Percentiles rank a stretch among this genome's conserved stretches.
Evolutionary conservation across 768 basidiomycete genomes (phyloP).

Genomic region (Auricularia auricula-judae): DNA sequence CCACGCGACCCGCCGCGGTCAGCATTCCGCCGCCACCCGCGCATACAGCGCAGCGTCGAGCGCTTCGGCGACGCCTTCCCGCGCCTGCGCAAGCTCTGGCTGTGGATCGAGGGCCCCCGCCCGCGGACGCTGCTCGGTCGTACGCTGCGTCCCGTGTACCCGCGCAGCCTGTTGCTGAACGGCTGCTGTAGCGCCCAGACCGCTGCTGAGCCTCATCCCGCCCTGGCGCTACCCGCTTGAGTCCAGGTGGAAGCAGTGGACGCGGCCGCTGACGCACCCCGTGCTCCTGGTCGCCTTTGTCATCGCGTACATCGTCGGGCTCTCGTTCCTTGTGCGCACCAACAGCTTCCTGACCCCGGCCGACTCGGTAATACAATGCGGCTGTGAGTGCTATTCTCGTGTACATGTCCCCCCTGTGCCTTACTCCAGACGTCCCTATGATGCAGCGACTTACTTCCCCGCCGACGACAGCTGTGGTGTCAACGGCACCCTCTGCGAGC

Average conservation of each 20-base stretch:
- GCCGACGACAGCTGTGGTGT: slow-evolving; percentile 64
- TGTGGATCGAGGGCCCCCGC: background rate
- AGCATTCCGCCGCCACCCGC: background rate
- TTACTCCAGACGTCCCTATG: slow-evolving; percentile 48
- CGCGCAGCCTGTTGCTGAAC: background rate
- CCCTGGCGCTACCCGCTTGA: slow-evolving; percentile 30
- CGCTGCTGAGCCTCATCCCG: slow-evolving; percentile 4
- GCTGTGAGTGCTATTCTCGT: slow-evolving; percentile 56
- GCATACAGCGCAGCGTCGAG: background rate
- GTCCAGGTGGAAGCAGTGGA: slow-evolving; percentile 37
- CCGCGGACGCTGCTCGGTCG: background rate
- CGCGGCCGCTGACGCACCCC: slow-evolving; percentile 38
- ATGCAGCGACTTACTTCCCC: slow-evolving; percentile 61
- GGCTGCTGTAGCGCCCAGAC: slow-evolving; percentile 2
- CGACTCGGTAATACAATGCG: slow-evolving; percentile 54
- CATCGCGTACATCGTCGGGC: slow-evolving; percentile 53
- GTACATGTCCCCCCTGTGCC: slow-evolving; percentile 60
- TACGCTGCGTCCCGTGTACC: background rate
- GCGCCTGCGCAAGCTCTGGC: background rate
- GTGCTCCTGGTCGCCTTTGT: slow-evolving; percentile 47
- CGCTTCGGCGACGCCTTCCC: background rate
- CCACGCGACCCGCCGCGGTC: background rate
- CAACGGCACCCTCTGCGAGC: slow-evolving; percentile 52
- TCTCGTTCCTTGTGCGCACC: slow-evolving; percentile 61
- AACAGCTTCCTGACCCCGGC: slow-evolving; percentile 63